Evolutionary conservation across 2,329 filamentous ascomycete species (phyloP), one percentile per base, ranked within the genome.

Genomic region (Curvularia spicifera): DNA sequence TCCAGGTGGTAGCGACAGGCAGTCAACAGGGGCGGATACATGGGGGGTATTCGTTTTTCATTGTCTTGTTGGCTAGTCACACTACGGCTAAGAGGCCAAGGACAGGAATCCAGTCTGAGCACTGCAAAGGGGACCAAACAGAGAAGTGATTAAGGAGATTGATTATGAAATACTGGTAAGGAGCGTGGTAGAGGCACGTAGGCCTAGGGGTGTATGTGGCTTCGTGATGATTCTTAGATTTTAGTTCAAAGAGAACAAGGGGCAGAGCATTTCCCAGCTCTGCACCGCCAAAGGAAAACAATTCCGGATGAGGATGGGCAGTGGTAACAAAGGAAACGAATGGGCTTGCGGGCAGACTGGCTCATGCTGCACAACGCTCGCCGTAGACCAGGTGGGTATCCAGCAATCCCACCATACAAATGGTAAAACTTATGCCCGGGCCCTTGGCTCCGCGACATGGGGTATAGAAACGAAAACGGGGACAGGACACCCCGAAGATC

Each of bases 241-340:
- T 33, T 45, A 64, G 65, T 68, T 67, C 60, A 62, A 62, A 51
- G 10, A 54, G 62, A 66, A 66, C 63, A 61, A 62, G 44, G 60
- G 61, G 62, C 65, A 65, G 70, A 68, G 56, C 44, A 68, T 53
- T 53, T 67, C 67, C 64, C 68, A 69, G 66, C 72, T 73, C 69
- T 64, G 53, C 65, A 69, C 56, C 63, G 64, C 63, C 62, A 70
- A 70, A 59, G 61, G 59, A 65, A 59, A 61, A 61, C 64, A 65
- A 60, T 70, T 72, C 71, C 68, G 59, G 64, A 39, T 69, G 69
- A 71, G 68, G 69, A 74, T 74, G 59, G 53, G 58, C 67, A 68
- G 68, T 49, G 35, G 44, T 35, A 63, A 75, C 72, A 76, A 76
- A 76, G 59, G 72, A 73, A 72, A 76, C 64, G 53, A 67, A 65